Base-by-base conservation (phyloP, 2,329 filamentous ascomycete species). In the Trichoderma harzianum region DNA sequence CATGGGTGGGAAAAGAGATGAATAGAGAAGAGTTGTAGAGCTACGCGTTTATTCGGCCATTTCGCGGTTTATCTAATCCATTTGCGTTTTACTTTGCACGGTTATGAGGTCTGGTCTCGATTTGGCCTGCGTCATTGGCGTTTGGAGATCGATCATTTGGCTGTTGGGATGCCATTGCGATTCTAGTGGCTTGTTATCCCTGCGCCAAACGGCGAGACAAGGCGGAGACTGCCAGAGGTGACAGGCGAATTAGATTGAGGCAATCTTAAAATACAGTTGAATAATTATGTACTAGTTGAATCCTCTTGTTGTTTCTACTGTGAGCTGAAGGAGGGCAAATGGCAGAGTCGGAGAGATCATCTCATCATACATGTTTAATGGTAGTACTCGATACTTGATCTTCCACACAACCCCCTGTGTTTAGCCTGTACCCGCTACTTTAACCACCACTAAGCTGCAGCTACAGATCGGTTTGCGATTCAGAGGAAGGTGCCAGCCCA, bases 41-140 rank as follows among this genome's bases (percentile, higher is more conserved):
- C 11, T 34, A 21, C 11, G 57, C 39, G 36, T 32, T 5, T 3
- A 10, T 11, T 60, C 16, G 18, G 16, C 2, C 10, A 1, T 16
- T 47, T 21, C 47, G n/a, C 60, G 3, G 12, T 58, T 62, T 69
- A 69, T 62, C 5, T 61, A 62, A 10, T 34, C 34, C 14, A 11
- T 16, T 34, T 58, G n/a, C 21, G 18, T 66, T 60, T 28, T 30
- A n/a, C 34, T 30, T 60, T 70, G 14, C 26, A 43, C 14, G 18
- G 36, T 28, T 61, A 6, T 53, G 32, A 34, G 24, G 24, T 66
- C 60, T 24, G 69, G 72, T 62, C 69, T 74, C 79, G 80, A 82
- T 81, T 74, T 74, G 70, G 75, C 75, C 74, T 75, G 75, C 75
- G 77, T 78, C 75, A 80, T 80, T 72, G 75, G 60, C 73, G 74